Evolutionary conservation across 768 basidiomycete species (phyloP).

Genomic region (Lentinula aciculospora): DNA sequence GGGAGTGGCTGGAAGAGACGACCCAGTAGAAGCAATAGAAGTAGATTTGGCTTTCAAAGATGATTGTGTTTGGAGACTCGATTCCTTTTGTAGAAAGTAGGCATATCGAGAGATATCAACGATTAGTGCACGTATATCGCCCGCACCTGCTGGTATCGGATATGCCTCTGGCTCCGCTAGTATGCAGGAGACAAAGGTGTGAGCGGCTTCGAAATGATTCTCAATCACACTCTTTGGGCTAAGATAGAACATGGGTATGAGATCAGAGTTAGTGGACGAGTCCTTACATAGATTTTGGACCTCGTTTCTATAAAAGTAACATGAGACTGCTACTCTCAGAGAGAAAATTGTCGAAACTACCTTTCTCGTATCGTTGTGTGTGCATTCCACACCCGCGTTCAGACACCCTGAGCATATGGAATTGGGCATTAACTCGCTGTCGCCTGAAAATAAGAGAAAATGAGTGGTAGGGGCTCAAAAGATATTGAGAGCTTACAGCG

Average conservation of each 20-base stretch:
- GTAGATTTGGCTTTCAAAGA: neutral
- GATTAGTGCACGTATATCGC: neutral
- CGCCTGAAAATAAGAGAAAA: constrained; percentile 24
- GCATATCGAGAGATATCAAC: neutral
- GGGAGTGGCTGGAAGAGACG: neutral
- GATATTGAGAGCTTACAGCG: constrained; percentile 34
- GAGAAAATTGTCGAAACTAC: neutral
- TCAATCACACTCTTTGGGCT: neutral
- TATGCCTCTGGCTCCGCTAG: neutral
- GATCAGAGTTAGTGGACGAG: neutral
- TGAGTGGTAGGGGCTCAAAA: neutral
- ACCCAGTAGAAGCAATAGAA: neutral
- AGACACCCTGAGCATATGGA: constrained; percentile 36
- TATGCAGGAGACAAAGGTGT: neutral
- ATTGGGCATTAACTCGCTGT: constrained; percentile 37
- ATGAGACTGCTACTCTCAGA: neutral
- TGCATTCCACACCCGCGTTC: constrained; percentile 19
- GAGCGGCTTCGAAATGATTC: constrained; percentile 9
- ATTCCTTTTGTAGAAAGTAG: neutral
- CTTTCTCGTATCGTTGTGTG: neutral
- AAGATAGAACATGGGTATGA: neutral
- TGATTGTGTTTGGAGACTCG: neutral
- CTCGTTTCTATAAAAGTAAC: neutral
- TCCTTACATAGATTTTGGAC: constrained; percentile 1
- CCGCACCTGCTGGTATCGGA: neutral